A percentile compares a stretch with the other conserved stretches of the same genome.
Evolutionary conservation across 179 eudicot genomes (phyloP).

Genomic region (Beta lomatogona): DNA sequence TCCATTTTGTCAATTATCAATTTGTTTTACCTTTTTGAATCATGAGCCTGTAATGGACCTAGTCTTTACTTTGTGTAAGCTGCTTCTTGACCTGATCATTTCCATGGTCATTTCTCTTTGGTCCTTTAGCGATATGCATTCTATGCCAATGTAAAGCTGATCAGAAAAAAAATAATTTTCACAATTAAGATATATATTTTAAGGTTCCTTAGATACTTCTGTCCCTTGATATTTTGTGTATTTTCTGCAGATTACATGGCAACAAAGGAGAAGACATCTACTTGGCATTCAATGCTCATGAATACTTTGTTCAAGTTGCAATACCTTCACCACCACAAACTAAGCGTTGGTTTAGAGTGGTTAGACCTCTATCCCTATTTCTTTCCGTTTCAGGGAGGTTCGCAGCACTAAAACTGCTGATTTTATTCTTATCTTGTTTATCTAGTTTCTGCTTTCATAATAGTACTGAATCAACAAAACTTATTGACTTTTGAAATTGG

Average conservation of each 20-base stretch:
- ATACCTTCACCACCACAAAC: constrained; percentile 77
- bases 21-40: background rate
- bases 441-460: background rate
- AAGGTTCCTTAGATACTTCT: background rate
- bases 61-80: background rate
- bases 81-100: background rate
- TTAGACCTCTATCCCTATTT: constrained; percentile 39
- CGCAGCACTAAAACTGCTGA: background rate
- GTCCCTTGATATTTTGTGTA: constrained; percentile 4
- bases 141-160: background rate
- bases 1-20: background rate
- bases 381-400: background rate
- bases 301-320: constrained; percentile 61
- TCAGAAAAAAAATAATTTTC: background rate
- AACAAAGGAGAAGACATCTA: constrained; percentile 59
- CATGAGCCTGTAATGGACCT: background rate
- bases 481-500: background rate
- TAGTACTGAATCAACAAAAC: background rate
- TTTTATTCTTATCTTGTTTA: background rate
- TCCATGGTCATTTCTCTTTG: background rate
- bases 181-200: background rate
- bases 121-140: background rate
- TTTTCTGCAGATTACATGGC: constrained; percentile 65
- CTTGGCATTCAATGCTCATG: constrained; percentile 94
- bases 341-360: constrained; percentile 90